These are phyloP conservation scores for Penicillium odoratum DNA, from an alignment of 495 filamentous ascomycete species.

Conservation along the genomic window DNA sequence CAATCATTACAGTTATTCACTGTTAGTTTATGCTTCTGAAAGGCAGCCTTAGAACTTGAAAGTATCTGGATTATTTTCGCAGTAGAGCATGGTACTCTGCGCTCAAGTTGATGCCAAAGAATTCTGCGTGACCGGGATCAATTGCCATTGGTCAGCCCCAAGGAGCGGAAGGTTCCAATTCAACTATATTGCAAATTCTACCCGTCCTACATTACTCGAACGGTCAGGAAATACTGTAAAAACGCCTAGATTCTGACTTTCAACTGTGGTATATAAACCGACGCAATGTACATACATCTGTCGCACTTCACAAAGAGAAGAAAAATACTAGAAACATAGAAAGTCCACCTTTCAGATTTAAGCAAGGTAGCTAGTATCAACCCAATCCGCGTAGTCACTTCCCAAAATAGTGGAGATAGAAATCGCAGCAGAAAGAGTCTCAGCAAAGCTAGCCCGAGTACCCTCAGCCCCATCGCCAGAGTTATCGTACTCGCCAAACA, in stretches of 20 bases:
- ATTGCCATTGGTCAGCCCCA: too few species aligned
- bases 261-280: neutral
- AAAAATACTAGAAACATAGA: neutral
- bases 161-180: too few species aligned
- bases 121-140: too few species aligned
- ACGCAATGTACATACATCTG: neutral
- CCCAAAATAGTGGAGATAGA: constrained; percentile 53
- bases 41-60: too few species aligned
- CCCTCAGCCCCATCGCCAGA: constrained; percentile 57
- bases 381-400: constrained; percentile 45
- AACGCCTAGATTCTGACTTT: neutral
- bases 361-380: constrained; percentile 37
- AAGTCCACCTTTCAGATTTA: constrained; percentile 7
- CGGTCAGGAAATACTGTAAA: too few species aligned
- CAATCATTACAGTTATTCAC: neutral
- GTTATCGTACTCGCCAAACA: constrained; percentile 62
- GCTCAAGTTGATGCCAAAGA: too few species aligned
- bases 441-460: constrained; percentile 57
- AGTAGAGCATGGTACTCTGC: too few species aligned
- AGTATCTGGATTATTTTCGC: too few species aligned
- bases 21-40: too few species aligned
- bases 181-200: too few species aligned
- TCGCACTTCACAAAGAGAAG: neutral
- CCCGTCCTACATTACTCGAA: too few species aligned
- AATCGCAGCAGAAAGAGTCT: constrained; percentile 44